Evolutionary conservation across 495 filamentous ascomycete genomes (phyloP).

Genomic region (Penicillium roqueforti): DNA sequence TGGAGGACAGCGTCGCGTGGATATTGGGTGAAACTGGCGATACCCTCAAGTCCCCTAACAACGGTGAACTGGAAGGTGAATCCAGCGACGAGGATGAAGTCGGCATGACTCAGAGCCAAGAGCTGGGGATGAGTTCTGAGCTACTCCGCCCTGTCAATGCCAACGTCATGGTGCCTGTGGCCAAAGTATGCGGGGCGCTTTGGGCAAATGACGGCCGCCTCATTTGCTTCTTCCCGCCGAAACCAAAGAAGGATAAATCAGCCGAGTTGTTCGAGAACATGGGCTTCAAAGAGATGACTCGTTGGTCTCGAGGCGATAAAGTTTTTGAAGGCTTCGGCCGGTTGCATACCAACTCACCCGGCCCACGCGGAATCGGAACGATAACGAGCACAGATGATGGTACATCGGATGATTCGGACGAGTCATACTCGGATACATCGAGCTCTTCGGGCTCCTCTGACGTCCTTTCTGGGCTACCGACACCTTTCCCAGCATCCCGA

Average conservation of each 20-base stretch:
- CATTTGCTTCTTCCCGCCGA: constrained; percentile 83
- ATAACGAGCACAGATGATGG: constrained; percentile 49
- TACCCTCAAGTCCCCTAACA: constrained; percentile 46
- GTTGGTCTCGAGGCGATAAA: constrained; percentile 56
- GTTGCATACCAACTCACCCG: constrained; percentile 55
- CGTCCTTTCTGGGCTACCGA: constrained; percentile 43
- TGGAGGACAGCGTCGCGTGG: constrained; percentile 69
- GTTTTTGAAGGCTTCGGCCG: constrained; percentile 90
- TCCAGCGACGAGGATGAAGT: constrained; percentile 89
- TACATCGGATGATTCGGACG: constrained; percentile 56
- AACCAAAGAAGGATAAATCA: constrained; percentile 71
- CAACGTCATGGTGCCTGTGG: constrained; percentile 72
- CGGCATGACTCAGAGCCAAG: constrained; percentile 47
- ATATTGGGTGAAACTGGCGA: constrained; percentile 50
- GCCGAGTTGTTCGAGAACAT: constrained; percentile 59
- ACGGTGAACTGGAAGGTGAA: constrained; percentile 59
- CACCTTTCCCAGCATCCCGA: constrained; percentile 47
- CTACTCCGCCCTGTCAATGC: constrained; percentile 56
- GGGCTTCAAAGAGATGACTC: constrained; percentile 56
- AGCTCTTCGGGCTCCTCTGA: constrained; percentile 69
- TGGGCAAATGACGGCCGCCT: constrained; percentile 77
- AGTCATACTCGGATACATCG: constrained; percentile 62
- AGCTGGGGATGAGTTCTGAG: constrained; percentile 53
- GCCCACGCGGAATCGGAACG: constrained; percentile 45
- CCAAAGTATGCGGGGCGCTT: constrained; percentile 67